These are phyloP conservation scores for Trifolium dubium DNA, from an alignment of 306 rosid genomes.

Conservation along the genomic window DNA sequence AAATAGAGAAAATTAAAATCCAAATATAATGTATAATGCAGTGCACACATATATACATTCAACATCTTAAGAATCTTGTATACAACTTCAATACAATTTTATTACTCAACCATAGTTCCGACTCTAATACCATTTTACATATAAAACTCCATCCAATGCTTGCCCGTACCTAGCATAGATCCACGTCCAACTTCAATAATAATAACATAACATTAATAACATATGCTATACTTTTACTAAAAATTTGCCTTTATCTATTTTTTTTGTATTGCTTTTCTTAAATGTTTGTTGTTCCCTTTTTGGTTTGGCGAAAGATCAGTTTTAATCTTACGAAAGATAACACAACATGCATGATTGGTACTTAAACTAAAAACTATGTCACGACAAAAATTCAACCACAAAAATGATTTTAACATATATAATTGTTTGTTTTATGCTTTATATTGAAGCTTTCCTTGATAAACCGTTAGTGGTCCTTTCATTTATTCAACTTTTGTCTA, in stretches of 20 bases:
- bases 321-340: neutral
- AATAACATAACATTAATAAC: no score
- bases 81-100: no score
- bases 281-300: constrained; percentile 12
- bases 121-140: no score
- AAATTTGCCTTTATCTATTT: neutral
- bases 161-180: no score
- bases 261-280: neutral
- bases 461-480: constrained; percentile 35
- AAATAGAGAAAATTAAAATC: no score
- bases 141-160: no score
- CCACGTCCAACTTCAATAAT: no score
- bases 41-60: no score
- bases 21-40: no score
- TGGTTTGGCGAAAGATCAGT: constrained; percentile 22
- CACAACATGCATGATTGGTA: constrained; percentile 36
- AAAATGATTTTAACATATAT: constrained; percentile 23
- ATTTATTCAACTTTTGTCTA: constrained; percentile 30
- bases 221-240: neutral
- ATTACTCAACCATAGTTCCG: no score
- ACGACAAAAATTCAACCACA: constrained; percentile 32
- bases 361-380: constrained; percentile 29
- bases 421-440: constrained; percentile 37
- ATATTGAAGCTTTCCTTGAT: constrained; percentile 39
- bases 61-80: no score